A percentile compares a stretch with the other conserved stretches of the same genome.
These are phyloP conservation scores for Tagetes patula DNA, from an alignment of 129 eudicot genomes.

Conservation along the genomic window DNA sequence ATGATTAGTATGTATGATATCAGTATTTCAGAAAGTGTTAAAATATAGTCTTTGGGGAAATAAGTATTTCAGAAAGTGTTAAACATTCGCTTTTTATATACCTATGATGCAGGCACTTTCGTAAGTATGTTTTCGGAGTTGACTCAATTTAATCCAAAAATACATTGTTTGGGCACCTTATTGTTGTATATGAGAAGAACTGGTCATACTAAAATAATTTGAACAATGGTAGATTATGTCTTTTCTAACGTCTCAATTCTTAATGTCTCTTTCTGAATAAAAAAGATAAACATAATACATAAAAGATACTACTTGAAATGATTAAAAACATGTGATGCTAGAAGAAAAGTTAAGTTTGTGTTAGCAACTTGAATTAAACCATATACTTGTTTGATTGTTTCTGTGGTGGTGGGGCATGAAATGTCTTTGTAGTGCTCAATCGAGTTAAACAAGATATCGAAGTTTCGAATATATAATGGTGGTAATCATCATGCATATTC, in stretches of 20 bases:
- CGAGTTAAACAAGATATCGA: too few relatives aligned
- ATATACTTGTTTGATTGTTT: too few relatives aligned
- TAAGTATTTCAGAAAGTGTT: not conserved
- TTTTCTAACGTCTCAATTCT: conserved; percentile 3
- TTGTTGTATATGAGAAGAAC: conserved; percentile 10
- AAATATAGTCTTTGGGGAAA: not conserved
- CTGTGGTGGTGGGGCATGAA: too few relatives aligned
- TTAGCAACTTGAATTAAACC: not conserved
- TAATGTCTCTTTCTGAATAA: not conserved
- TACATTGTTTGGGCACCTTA: not conserved
- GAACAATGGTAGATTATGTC: conserved; percentile 3
- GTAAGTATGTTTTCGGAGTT: conserved; percentile 2
- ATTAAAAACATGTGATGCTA: not conserved
- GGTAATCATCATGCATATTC: too few relatives aligned
- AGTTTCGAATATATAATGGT: too few relatives aligned
- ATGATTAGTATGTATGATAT: not conserved
- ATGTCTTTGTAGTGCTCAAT: too few relatives aligned
- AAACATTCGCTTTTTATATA: not conserved
- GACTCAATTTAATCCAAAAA: not conserved
- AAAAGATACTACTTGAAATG: not conserved
- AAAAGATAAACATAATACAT: too few relatives aligned
- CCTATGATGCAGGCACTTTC: not conserved
- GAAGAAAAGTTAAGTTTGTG: not conserved
- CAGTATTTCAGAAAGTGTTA: not conserved
- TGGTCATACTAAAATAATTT: not conserved